Percentiles rank a stretch among this genome's conserved stretches.
phyloP scores from a whole-genome alignment of 768 basidiomycete species.

The Tulasnella calospora region DNA sequence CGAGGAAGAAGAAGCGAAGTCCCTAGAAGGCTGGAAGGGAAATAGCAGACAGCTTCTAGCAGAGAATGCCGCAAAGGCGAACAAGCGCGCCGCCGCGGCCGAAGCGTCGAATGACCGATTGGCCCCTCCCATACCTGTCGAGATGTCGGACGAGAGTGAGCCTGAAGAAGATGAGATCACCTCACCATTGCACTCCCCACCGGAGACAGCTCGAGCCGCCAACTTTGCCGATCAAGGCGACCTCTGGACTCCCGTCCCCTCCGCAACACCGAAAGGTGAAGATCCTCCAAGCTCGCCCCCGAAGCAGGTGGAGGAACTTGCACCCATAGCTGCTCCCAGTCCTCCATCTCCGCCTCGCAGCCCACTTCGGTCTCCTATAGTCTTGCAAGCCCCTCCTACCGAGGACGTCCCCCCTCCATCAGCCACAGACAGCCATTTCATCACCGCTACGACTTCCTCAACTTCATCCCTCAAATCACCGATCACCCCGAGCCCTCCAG shows the following conservation, averaged over 20 bases:
- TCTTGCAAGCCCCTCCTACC: neutral
- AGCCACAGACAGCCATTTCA: neutral
- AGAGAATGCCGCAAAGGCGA: conserved; percentile 52
- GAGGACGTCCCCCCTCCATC: neutral
- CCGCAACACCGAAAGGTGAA: neutral
- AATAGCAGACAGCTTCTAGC: conserved; percentile 62
- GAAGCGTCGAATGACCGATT: conserved; percentile 39
- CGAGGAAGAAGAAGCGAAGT: conserved; percentile 46
- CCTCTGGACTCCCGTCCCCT: neutral
- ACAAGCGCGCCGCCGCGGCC: conserved; percentile 45
- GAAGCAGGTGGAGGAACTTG: neutral
- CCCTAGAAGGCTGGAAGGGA: conserved; percentile 52
- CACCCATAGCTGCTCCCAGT: neutral
- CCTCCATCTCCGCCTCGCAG: neutral
- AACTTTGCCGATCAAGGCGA: neutral
- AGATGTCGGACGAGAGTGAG: conserved; percentile 79
- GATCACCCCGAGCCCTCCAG: neutral
- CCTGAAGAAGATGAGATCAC: conserved; percentile 50
- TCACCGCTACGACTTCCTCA: neutral
- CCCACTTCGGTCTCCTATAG: neutral
- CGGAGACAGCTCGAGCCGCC: conserved; percentile 1
- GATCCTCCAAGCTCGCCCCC: neutral
- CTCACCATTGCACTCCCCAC: conserved; percentile 13
- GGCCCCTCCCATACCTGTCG: conserved; percentile 65
- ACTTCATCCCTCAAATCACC: neutral